These are phyloP conservation scores for Ceratobasidium sp. DNA, from an alignment of 1,284 basidiomycete genomes.

Conservation along the genomic window DNA sequence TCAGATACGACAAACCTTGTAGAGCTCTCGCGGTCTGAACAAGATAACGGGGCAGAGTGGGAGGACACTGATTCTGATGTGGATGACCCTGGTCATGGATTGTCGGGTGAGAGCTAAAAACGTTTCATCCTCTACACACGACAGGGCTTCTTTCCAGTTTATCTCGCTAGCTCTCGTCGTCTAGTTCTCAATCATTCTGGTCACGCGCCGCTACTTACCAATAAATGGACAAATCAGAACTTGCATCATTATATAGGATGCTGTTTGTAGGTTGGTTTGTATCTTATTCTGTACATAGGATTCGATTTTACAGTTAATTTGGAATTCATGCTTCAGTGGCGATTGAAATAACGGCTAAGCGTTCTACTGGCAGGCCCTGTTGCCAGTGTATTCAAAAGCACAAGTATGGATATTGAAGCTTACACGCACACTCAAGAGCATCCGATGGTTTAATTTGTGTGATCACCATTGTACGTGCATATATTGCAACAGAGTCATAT, in stretches of 20 bases:
- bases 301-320: not conserved
- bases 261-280: not conserved
- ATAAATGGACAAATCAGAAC: not conserved
- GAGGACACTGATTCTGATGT: constrained; percentile 21
- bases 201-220: too few species aligned
- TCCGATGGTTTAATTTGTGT: too few species aligned
- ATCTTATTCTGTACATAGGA: constrained; percentile 15
- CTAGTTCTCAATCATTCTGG: too few species aligned
- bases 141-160: too few species aligned
- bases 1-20: not conserved
- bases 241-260: constrained; percentile 20
- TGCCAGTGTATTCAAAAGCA: too few species aligned
- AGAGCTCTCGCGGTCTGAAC: not conserved
- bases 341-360: too few species aligned
- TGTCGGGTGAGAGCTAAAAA: constrained; percentile 2
- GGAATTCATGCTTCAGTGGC: not conserved
- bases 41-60: constrained; percentile 19
- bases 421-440: too few species aligned
- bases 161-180: too few species aligned
- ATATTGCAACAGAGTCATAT: too few species aligned
- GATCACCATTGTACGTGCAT: too few species aligned
- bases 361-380: too few species aligned
- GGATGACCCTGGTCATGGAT: constrained; percentile 5
- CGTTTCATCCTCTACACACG: too few species aligned
- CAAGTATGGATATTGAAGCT: not conserved